phyloP scores from a whole-genome alignment of 1,284 basidiomycete species.

The Ganoderma boninense region DNA sequence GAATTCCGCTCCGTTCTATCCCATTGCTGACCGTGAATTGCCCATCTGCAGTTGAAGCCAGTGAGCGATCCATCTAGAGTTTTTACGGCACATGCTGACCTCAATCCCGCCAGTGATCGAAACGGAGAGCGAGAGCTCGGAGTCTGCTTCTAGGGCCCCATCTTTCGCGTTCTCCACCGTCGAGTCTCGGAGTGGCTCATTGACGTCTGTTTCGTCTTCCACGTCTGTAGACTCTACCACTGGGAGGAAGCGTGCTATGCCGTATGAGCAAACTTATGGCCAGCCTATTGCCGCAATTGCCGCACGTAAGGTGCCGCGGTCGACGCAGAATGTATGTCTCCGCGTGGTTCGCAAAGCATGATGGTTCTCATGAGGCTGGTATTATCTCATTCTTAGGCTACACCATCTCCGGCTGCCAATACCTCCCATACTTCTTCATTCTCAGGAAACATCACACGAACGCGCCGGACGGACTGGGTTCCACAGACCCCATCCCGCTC shows the following conservation, averaged over 20 bases:
- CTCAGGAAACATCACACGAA: neutral
- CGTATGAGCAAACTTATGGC: slow-evolving; percentile 21
- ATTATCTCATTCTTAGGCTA: neutral
- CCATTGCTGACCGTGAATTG: neutral
- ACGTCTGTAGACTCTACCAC: slow-evolving; percentile 18
- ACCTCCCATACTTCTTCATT: neutral
- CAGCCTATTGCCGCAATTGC: neutral
- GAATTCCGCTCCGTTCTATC: neutral
- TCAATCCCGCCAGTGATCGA: slow-evolving; percentile 16
- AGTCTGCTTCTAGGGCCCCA: slow-evolving; percentile 6
- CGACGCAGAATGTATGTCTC: slow-evolving; percentile 6
- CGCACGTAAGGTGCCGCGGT: slow-evolving; percentile 12
- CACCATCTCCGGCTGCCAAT: neutral
- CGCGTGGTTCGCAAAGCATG: too few relatives aligned
- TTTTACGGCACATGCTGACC: neutral
- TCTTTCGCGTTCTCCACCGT: slow-evolving; percentile 27
- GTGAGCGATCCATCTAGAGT: slow-evolving; percentile 3
- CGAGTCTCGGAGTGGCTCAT: slow-evolving; percentile 17
- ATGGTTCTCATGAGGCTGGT: neutral
- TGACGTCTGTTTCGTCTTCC: slow-evolving; percentile 23
- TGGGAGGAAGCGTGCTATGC: slow-evolving; percentile 27
- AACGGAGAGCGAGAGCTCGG: slow-evolving; percentile 26
- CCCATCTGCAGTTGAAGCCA: slow-evolving; percentile 7
- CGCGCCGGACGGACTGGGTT: neutral
- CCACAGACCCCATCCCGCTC: slow-evolving; percentile 11